Evolutionary conservation across 352 stramenopile species (phyloP), one percentile per base, ranked within the genome.

Genomic region (Pythium brachiatum): DNA sequence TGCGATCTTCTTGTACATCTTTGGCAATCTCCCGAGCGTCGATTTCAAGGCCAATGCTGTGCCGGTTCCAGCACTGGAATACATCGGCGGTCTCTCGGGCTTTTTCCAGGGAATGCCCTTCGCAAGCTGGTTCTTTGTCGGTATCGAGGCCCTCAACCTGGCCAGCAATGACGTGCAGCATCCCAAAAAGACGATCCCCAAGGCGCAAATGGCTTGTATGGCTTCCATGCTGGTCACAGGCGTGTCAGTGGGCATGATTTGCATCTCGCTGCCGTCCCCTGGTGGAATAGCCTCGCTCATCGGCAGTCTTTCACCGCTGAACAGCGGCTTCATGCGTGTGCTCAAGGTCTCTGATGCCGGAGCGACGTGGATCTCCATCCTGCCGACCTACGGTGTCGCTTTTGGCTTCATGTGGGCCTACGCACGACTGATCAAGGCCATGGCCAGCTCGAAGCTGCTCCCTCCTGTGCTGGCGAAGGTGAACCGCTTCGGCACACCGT

Each of bases 351-450:
- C 54, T 1, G n/a, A 20, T 21, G 18, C 31, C 3, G 44, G 18
- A 11, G 69, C 61, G 15, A 72, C 54, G 15, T 44, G 44, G 25
- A 38, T 76, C 23, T 62, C 65, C 3, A n/a, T 76, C 5, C 52
- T 59, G 36, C 60, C 69, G 6, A 68, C 60, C 2, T 76, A 67
- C 39, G 60, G 60, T 2, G 67, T 62, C 21, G 68, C 50, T 6
- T 72, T 66, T 57, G 68, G 68, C 32, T 72, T 75, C 41, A 64
- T 68, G 15, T 72, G 68, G 43, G 56, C 39, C 0, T 68, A 63
- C 47, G 56, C 53, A 7, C 63, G 56, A 23, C 58, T 76, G 27
- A 56, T 69, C 27, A 27, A 58, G 31, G 43, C 62, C 9, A 69
- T 69, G 62, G 62, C 47, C 7, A 47, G 15, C 20, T 69, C 62